Conservation (phyloP, 2,329 filamentous ascomycete species). For the Botrytis aclada region DNA sequence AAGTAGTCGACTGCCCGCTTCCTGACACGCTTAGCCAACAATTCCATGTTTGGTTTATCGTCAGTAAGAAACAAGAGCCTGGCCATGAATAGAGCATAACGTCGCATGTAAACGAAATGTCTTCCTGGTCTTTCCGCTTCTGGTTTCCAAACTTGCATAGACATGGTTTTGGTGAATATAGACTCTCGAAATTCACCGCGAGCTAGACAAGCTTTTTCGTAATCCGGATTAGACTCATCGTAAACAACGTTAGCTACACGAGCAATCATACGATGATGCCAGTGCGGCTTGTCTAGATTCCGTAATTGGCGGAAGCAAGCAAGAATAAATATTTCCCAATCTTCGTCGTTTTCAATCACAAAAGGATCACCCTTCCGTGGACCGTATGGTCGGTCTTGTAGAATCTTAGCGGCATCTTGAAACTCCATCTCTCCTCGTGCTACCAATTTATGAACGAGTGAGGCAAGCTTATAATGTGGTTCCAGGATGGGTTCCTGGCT, state of each 20-base stretch:
- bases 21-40: slow-evolving; percentile 60
- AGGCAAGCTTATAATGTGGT: slow-evolving; percentile 70
- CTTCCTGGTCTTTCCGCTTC: slow-evolving; percentile 66
- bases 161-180: slow-evolving; percentile 73
- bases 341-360: slow-evolving; percentile 39
- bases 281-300: slow-evolving; percentile 65
- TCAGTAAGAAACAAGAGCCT: slow-evolving; percentile 57
- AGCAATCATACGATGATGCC: slow-evolving; percentile 71
- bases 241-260: slow-evolving; percentile 61
- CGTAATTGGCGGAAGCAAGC: slow-evolving; percentile 38
- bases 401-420: slow-evolving; percentile 37
- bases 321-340: slow-evolving; percentile 60
- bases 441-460: slow-evolving; percentile 65
- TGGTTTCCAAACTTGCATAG: slow-evolving; percentile 70
- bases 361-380: slow-evolving; percentile 34
- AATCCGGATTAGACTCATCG: slow-evolving; percentile 49
- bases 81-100: slow-evolving; percentile 66
- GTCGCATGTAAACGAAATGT: slow-evolving; percentile 71
- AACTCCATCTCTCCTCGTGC: slow-evolving; percentile 31
- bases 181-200: slow-evolving; percentile 65
- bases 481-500: slow-evolving; percentile 65
- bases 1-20: slow-evolving; percentile 56
- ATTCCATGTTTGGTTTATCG: slow-evolving; percentile 61
- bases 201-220: slow-evolving; percentile 50
- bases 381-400: slow-evolving; percentile 37